Percentiles rank a stretch among this genome's conserved stretches.
These are phyloP conservation scores for Starmerella gropengiesseri DNA, from an alignment of 805 yeast species.

Conservation along the genomic window DNA sequence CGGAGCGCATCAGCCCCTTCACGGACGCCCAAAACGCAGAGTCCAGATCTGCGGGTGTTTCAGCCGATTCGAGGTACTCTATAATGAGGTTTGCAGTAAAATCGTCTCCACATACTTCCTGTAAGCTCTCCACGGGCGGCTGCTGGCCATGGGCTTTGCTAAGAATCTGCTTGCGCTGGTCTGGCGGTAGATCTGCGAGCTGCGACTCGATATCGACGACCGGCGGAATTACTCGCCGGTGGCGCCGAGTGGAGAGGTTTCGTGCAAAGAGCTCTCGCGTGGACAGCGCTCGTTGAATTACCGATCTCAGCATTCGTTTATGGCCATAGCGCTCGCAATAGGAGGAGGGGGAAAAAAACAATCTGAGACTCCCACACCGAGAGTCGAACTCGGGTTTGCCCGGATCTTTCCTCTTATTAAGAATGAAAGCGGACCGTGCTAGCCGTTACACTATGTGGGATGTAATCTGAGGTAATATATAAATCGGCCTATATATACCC, in stretches of 20 bases:
- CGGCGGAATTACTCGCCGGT: not conserved
- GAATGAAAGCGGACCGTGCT: slow-evolving; percentile 26
- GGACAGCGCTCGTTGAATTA: not conserved
- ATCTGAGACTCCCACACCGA: slow-evolving; percentile 22
- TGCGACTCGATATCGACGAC: slow-evolving; percentile 13
- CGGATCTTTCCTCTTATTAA: slow-evolving; percentile 15
- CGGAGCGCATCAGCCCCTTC: slow-evolving; percentile 7
- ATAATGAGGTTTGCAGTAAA: slow-evolving; percentile 9
- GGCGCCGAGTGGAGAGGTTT: not conserved
- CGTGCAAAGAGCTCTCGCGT: not conserved
- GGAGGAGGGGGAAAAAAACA: slow-evolving; percentile 4
- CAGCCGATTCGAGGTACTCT: slow-evolving; percentile 7
- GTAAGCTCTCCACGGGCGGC: not conserved
- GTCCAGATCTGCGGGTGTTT: slow-evolving; percentile 15
- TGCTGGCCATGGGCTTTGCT: slow-evolving; percentile 7
- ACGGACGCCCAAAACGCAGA: slow-evolving; percentile 18
- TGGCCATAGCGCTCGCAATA: not conserved
- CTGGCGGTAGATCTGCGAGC: slow-evolving; percentile 14
- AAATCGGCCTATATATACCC: no score
- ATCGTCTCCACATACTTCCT: not conserved
- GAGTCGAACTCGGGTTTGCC: slow-evolving; percentile 27
- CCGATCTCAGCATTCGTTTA: not conserved
- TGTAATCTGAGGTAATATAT: no score
- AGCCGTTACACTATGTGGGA: slow-evolving; percentile 26
- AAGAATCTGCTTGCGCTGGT: slow-evolving; percentile 13